Base-by-base conservation (phyloP, 164 flowering plant species). In the Buxus sempervirens region DNA sequence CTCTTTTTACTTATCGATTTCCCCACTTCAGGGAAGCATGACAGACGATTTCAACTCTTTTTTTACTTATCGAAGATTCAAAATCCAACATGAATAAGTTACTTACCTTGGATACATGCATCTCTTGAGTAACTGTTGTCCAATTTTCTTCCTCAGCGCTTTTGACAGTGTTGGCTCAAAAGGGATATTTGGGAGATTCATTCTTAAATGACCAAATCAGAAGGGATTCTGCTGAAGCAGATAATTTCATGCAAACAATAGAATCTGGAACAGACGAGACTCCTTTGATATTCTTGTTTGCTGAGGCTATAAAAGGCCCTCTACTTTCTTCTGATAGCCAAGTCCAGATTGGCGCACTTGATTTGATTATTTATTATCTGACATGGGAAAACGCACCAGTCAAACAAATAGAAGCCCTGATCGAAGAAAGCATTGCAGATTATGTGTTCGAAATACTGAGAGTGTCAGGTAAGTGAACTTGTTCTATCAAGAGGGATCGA, bases 291-390 rank as follows among this genome's bases (percentile, higher is more conserved):
- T 54, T 62, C 74, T 82, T 90, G 78, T 89, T 92, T 79, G 86
- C 95, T 51, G 98, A 92, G 65, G 96, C 99, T 60, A 81, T 92
- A 36, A 92, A 95, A 83, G 96, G 91, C 23, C 88, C 99, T n/a
- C 69, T 95, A 73, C 91, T 95, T 62, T 92, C 99, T 58, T 85
- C 96, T 12, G 93, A 93, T 68, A 80, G 64, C 55, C 81, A 88
- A 80, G 90, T 95, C 62, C 99, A 92, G 73, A 79, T 78, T 60
- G 77, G 90, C 70, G 75, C 96, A 38, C 57, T 95, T 54, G 88
- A 90, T 65, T 81, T 95, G 56, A 73, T 90, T 12, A 75, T 79
- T 70, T 75, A 82, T 69, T 88, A 82, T 77, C 67, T 92, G 70
- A 88, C 91, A 64, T 65, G 75, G 26, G 86, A 76, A 70, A 74